phyloP scores from a whole-genome alignment of 306 rosid species.

The Arachis hypogaea region DNA sequence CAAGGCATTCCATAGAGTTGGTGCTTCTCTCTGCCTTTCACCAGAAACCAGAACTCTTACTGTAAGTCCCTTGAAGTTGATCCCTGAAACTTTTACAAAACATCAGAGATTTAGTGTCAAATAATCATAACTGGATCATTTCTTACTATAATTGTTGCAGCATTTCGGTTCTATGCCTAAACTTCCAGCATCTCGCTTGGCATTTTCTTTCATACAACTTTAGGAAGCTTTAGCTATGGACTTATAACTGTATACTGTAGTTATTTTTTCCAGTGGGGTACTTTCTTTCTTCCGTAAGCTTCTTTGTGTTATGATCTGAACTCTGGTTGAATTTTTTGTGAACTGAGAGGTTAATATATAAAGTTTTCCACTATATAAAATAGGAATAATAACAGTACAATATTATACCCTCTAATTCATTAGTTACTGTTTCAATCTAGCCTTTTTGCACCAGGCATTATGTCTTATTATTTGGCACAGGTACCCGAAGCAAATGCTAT shows the following conservation, averaged over 20 bases:
- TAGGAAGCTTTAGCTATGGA: constrained; percentile 8
- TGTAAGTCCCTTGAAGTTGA: constrained; percentile 52
- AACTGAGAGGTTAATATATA: neutral
- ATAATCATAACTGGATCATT: constrained; percentile 4
- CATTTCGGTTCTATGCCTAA: constrained; percentile 14
- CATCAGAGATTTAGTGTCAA: neutral
- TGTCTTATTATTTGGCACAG: constrained; percentile 43
- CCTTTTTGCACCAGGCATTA: neutral
- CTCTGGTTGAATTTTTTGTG: constrained; percentile 29
- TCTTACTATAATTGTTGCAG: neutral
- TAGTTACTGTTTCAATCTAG: neutral
- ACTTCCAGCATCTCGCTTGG: neutral
- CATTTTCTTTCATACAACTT: neutral
- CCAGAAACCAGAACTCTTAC: constrained; percentile 48
- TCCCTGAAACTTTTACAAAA: neutral
- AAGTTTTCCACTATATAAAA: constrained; percentile 11
- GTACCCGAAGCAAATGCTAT: constrained; percentile 71
- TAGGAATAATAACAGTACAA: neutral
- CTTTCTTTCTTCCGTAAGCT: no score
- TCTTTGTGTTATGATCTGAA: neutral
- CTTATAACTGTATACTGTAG: neutral
- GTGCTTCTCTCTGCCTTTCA: constrained; percentile 81
- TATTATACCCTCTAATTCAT: constrained; percentile 12
- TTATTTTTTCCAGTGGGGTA: neutral
- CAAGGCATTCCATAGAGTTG: constrained; percentile 57